Evolutionary conservation across 2,329 filamentous ascomycete species (phyloP).

Genomic region (Microdochium trichocladiopsis): DNA sequence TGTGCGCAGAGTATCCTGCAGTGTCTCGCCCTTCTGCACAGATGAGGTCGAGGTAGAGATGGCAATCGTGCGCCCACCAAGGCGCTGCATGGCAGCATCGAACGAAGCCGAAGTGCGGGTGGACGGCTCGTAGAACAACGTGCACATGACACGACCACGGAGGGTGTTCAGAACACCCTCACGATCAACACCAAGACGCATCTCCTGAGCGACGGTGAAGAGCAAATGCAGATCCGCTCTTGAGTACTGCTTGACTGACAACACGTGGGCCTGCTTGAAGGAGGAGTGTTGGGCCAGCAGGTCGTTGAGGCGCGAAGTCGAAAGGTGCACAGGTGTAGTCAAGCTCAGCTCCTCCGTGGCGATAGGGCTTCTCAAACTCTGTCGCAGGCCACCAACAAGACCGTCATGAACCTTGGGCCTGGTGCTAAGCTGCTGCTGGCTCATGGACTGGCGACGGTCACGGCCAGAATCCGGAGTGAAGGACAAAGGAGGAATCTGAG

Average conservation of each 20-base stretch:
- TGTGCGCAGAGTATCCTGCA: slow-evolving; percentile 90
- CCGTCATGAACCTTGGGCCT: slow-evolving; percentile 26
- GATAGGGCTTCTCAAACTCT: slow-evolving; percentile 12
- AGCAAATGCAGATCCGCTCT: slow-evolving; percentile 84
- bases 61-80: slow-evolving; percentile 79
- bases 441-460: slow-evolving; percentile 23
- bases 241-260: slow-evolving; percentile 87
- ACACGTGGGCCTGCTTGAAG: slow-evolving; percentile 84
- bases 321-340: slow-evolving; percentile 39
- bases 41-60: slow-evolving; percentile 81
- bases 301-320: slow-evolving; percentile 57
- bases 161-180: slow-evolving; percentile 85
- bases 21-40: slow-evolving; percentile 86
- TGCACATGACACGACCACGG: slow-evolving; percentile 78
- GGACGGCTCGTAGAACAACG: slow-evolving; percentile 96
- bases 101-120: slow-evolving; percentile 94
- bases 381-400: slow-evolving; percentile 16
- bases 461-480: slow-evolving; percentile 27
- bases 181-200: slow-evolving; percentile 90
- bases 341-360: slow-evolving; percentile 38
- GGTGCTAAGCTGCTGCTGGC: slow-evolving; percentile 22
- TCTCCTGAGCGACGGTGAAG: slow-evolving; percentile 95
- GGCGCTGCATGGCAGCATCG: slow-evolving; percentile 95
- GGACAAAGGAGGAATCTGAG: slow-evolving; percentile 30
- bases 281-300: slow-evolving; percentile 68